Conservation (phyloP, 1,139 yeast genomes). For the Sugiyamaella pinicola region DNA sequence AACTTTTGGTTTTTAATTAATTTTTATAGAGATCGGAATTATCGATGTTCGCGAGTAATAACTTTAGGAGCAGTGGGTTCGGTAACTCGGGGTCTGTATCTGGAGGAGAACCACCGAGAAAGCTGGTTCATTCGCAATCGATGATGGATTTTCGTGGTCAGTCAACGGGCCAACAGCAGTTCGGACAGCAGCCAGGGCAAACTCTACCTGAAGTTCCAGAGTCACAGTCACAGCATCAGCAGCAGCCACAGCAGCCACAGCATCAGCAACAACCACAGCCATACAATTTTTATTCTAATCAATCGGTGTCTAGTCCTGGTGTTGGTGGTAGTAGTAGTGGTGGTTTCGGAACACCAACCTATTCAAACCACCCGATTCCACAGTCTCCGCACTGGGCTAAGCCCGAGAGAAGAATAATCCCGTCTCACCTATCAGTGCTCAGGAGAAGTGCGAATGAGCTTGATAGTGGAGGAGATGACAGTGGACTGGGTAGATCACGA, state of each 20-base stretch:
- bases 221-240: slow-evolving; percentile 14
- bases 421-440: slow-evolving; percentile 16
- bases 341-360: not conserved
- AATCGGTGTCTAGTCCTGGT: not conserved
- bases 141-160: slow-evolving; percentile 30
- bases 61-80: slow-evolving; percentile 9
- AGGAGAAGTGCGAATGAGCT: slow-evolving; percentile 10
- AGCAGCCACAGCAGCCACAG: slow-evolving; percentile 8
- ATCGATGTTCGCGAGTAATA: slow-evolving; percentile 4
- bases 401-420: slow-evolving; percentile 17
- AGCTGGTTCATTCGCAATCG: slow-evolving; percentile 35
- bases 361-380: not conserved
- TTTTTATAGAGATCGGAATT: not conserved
- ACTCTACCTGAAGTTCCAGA: no score
- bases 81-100: not conserved
- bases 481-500: not conserved
- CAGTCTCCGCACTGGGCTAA: slow-evolving; percentile 20
- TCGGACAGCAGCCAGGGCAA: not conserved
- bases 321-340: not conserved
- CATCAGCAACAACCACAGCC: slow-evolving; percentile 14
- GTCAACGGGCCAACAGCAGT: not conserved
- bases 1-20: not conserved
- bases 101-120: slow-evolving; percentile 12
- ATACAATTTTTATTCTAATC: slow-evolving; percentile 5
- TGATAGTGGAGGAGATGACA: slow-evolving; percentile 4